phyloP scores from a whole-genome alignment of 2,329 filamentous ascomycete genomes.

The Exophiala mesophila region DNA sequence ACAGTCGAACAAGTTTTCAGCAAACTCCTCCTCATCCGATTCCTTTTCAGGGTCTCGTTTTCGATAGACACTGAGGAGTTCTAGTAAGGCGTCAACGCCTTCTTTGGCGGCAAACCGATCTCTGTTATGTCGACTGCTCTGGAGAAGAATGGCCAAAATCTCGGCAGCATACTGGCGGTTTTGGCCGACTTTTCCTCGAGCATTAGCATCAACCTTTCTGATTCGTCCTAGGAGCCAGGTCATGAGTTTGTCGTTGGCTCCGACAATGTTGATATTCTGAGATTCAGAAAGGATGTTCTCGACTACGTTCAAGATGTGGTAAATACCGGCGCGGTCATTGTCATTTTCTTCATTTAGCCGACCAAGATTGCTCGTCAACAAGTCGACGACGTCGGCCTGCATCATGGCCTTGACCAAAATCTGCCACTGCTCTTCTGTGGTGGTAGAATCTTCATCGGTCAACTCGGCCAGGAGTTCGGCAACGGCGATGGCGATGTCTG shows the following conservation, averaged over 20 bases:
- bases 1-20: slow-evolving; percentile 88
- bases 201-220: slow-evolving; percentile 57
- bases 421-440: slow-evolving; percentile 76
- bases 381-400: slow-evolving; percentile 65
- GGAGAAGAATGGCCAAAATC: slow-evolving; percentile 80
- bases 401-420: slow-evolving; percentile 61
- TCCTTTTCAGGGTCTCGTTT: slow-evolving; percentile 80
- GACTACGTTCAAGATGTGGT: slow-evolving; percentile 74
- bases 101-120: slow-evolving; percentile 47
- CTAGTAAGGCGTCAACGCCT: slow-evolving; percentile 73
- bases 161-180: slow-evolving; percentile 96
- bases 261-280: slow-evolving; percentile 64
- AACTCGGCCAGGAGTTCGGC: slow-evolving; percentile 87
- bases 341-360: slow-evolving; percentile 68
- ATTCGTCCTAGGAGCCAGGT: slow-evolving; percentile 74
- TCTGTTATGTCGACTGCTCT: slow-evolving; percentile 37
- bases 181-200: slow-evolving; percentile 58
- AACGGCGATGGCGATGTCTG: slow-evolving; percentile 88
- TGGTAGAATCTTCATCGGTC: slow-evolving; percentile 86
- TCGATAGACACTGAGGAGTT: slow-evolving; percentile 78
- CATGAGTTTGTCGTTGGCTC: slow-evolving; percentile 62
- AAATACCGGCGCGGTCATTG: slow-evolving; percentile 77
- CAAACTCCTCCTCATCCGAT: slow-evolving; percentile 86
- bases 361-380: slow-evolving; percentile 71
- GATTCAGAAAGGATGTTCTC: slow-evolving; percentile 75